Base-by-base conservation (phyloP, 352 stramenopile genomes). In the Phytophthora sojae region DNA sequence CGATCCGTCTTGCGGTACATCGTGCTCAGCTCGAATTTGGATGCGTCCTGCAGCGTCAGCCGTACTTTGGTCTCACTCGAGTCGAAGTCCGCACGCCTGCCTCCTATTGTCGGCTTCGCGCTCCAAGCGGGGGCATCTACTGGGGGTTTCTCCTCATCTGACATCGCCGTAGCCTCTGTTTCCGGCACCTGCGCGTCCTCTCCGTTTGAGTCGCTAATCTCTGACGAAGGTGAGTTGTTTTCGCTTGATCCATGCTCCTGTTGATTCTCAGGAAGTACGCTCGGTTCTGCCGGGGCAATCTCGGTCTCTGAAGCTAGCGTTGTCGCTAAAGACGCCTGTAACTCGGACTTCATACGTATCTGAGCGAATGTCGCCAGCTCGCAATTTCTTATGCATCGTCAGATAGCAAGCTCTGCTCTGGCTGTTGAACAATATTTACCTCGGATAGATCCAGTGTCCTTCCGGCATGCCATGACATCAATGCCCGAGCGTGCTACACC, bases 1-100 rank as follows among this genome's bases (percentile, higher is more conserved):
- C 83, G 83, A 69, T 96, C 88, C 1, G 85, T 96, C 70, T 94
- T 94, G 57, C 88, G 85, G 80, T 96, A 96, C 86, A 96, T 96
- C 3, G 88, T 85, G 50, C 78, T 94, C 39, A 96, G 70, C 59
- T 92, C 88, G 57, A 96, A 94, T 56, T 82, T 81, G 21, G 84
- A 83, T 12, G 86, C 86, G 57, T 96, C 88, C 60, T 94, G 88
- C 15, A 96, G 39, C 12, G 81, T 64, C 14, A 96, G 65, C 11
- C 87, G 83, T n/a, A 88, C 85, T 61, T 93, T 95, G 3, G 82
- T 92, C 54, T 90, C 85, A 29, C 74, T 90, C 26, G 85, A 87
- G 64, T 91, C 85, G 59, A 94, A 90, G 45, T 93, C 85, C 9
- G 85, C 75, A 3, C 77, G 77, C 9, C 81, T 76, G 2, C 83